Conservation (phyloP, 1,284 basidiomycete genomes). For the Ustilago trichophora region DNA sequence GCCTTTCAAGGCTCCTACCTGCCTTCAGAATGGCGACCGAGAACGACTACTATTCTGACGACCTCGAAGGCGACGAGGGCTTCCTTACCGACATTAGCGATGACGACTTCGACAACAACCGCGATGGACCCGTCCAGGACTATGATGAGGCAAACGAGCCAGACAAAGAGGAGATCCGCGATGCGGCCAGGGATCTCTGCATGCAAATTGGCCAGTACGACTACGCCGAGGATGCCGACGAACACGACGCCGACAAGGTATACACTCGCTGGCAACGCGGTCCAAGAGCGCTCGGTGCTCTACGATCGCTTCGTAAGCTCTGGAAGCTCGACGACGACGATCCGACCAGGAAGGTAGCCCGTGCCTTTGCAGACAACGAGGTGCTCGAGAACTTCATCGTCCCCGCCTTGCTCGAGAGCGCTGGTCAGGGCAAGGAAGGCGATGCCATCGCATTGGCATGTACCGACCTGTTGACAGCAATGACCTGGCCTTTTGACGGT, state of each 20-base stretch:
- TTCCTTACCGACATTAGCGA: too few species aligned
- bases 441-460: slow-evolving; percentile 63
- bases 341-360: slow-evolving; percentile 56
- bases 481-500: slow-evolving; percentile 65
- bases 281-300: slow-evolving; percentile 49
- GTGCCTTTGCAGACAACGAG: slow-evolving; percentile 60
- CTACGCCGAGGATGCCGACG: slow-evolving; percentile 39
- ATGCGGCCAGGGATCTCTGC: slow-evolving; percentile 56
- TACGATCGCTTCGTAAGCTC: slow-evolving; percentile 61
- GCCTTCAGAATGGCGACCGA: slow-evolving; percentile 25
- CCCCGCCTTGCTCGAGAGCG: slow-evolving; percentile 62
- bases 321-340: slow-evolving; percentile 64
- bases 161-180: slow-evolving; percentile 47
- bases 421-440: slow-evolving; percentile 48
- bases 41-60: slow-evolving; percentile 50
- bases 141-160: slow-evolving; percentile 35
- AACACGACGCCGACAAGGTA: slow-evolving; percentile 8
- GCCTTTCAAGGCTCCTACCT: too few species aligned
- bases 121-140: slow-evolving; percentile 2
- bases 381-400: slow-evolving; percentile 63
- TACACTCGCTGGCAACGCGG: slow-evolving; percentile 62
- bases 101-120: too few species aligned
- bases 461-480: slow-evolving; percentile 63
- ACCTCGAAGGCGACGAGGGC: slow-evolving; percentile 48
- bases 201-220: slow-evolving; percentile 63